Base-by-base conservation (phyloP, 352 stramenopile genomes). In the Pythium rishiriense region DNA sequence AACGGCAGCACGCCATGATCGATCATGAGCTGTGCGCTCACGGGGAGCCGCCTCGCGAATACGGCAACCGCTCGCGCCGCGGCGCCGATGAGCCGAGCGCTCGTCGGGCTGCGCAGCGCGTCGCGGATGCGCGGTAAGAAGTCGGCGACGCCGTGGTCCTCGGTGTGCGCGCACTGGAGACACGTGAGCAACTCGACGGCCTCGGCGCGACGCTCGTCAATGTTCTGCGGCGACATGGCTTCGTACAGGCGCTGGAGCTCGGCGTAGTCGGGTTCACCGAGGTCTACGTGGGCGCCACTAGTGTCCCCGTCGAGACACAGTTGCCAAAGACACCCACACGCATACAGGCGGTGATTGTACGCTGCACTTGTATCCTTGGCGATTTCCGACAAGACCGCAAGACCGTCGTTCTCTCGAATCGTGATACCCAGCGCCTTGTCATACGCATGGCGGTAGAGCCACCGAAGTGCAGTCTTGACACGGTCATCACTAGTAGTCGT, bases 141-240 rank as follows among this genome's bases (percentile, higher is more conserved):
- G 7, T 56, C 48, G 3, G 28, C 15, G 28, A 56, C 3, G 6
- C 48, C 25, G 19, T 41, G 48, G 28, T 56, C 48, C 10, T 26
- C 48, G 9, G 9, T 15, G 15, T 25, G 9, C 7, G 28, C 26
- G 26, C 3, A n/a, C n/a, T 42, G 26, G 14, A 42, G 25, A 25
- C 48, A 56, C 1, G 26, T 28, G 28, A 56, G n/a, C 28, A 56
- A 4, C 48, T 56, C 48, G 15, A 56, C 25, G 2, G 48, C 48
- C 28, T 56, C 28, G 39, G 39, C 15, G 25, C 28, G 15, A 17
- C 29, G 28, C 17, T 56, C 48, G 10, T 56, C 48, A 3, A 14
- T 19, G 31, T 2, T 24, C 22, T 5, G 10, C 17, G 3, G 48
- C 9, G 26, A 28, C 28, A 42, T 56, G 14, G 3, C 14, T 5